Conservation (phyloP, 1,284 basidiomycete species). For the Melanopsichium pennsylvanicum region DNA sequence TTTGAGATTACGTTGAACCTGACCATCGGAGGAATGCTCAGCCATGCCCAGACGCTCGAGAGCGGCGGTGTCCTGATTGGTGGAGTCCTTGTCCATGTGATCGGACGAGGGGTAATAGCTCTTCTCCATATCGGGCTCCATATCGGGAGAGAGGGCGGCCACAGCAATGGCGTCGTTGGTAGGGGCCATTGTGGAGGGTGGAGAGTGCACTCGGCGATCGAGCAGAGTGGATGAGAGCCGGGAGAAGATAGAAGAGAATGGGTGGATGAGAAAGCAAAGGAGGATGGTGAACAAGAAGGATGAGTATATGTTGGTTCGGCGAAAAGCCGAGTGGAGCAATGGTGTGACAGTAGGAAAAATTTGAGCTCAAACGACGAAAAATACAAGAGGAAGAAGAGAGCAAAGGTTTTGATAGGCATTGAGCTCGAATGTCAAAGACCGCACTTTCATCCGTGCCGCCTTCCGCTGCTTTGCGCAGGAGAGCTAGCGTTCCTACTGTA, state of each 20-base stretch:
- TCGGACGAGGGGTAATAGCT: conserved; percentile 19
- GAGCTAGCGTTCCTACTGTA: no score
- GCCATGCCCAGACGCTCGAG: conserved; percentile 34
- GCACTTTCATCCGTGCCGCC: neutral
- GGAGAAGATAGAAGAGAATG: neutral
- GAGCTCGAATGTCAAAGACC: no score
- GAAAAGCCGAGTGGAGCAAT: conserved; percentile 8
- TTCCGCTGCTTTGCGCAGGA: no score
- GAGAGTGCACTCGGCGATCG: neutral
- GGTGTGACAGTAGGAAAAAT: conserved; percentile 7
- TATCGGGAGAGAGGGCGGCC: conserved; percentile 12
- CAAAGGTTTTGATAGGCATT: neutral
- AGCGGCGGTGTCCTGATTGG: conserved; percentile 4
- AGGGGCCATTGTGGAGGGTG: conserved; percentile 13
- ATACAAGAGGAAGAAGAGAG: neutral
- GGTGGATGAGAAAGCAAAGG: neutral
- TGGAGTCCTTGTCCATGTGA: conserved; percentile 15
- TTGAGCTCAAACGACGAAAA: neutral
- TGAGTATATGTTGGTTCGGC: conserved; percentile 13
- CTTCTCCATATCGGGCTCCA: conserved; percentile 37
- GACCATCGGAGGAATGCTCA: conserved; percentile 29
- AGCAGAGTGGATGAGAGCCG: neutral
- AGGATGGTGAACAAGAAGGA: neutral
- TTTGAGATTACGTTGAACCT: conserved; percentile 42
- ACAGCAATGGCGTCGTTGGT: conserved; percentile 7